Percentiles rank a stretch among this genome's conserved stretches.
Evolutionary conservation across 106 monocot species (phyloP).

Genomic region (Platanthera zijinensis): DNA sequence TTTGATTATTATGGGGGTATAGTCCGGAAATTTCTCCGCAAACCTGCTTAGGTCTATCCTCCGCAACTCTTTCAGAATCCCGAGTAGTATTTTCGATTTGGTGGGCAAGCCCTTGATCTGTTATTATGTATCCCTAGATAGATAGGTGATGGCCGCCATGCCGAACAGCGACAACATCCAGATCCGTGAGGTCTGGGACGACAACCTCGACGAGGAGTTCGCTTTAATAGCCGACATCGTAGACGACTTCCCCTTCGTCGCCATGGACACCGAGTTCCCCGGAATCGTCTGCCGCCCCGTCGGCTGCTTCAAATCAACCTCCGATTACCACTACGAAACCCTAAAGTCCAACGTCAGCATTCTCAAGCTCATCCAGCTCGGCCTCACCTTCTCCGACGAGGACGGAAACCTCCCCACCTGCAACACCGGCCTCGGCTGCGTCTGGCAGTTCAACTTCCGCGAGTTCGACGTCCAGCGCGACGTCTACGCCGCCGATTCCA

Average conservation of each 20-base stretch:
- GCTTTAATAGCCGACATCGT: slow-evolving; percentile 8
- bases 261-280: no score
- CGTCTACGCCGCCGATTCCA: slow-evolving; percentile 32
- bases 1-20: no score
- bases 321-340: slow-evolving; percentile 32
- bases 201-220: no score
- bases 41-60: no score
- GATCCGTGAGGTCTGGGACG: no score
- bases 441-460: slow-evolving; percentile 51
- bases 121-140: no score
- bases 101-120: no score
- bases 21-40: no score
- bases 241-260: slow-evolving; percentile 2
- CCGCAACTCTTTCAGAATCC: no score
- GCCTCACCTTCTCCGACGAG: slow-evolving; percentile 39
- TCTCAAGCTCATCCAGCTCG: slow-evolving; percentile 42
- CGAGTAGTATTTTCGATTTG: no score
- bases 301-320: slow-evolving; percentile 18
- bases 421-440: slow-evolving; percentile 1
- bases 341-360: slow-evolving; percentile 44
- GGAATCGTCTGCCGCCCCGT: neutral
- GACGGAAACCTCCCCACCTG: slow-evolving; percentile 30
- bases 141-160: no score
- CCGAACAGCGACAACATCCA: no score
- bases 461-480: slow-evolving; percentile 24